Base-by-base conservation (phyloP, 2,329 filamentous ascomycete species). In the Ophiocordyceps camponoti-floridani region DNA sequence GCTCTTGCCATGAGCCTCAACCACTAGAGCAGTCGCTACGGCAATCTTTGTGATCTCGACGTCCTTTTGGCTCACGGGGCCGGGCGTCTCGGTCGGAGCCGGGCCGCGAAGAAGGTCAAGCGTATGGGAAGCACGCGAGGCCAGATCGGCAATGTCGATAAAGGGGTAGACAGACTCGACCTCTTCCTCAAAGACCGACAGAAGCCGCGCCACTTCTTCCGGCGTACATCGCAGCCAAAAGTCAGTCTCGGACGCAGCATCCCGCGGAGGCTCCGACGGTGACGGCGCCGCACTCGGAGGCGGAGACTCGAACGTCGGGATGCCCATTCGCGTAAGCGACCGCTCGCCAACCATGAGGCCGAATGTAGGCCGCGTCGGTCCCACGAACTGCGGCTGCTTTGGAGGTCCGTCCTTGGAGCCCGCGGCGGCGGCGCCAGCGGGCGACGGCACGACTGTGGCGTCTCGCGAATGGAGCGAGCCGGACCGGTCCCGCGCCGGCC, bases 111-210 rank as follows among this genome's bases (percentile, higher is more conserved):
- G 52, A 2, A 50, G 45, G 14, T 50, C 44, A 1, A 62, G 42
- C 11, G 62, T 57, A 7, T 56, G 51, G 4, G 52, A 45, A 0
- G 56, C 51, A 1, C 50, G 49, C 1, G 49, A 45, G 0, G 55
- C 51, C 1, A 61, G 52, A 8, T 58, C 53, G 3, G 48, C 48
- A 0, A 53, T 58, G 13, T 60, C 55, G 2, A 57, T 53, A 30
- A 59, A 62, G 0, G 60, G 60, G 31, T 62, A 62, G 0, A 63
- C 54, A 0, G 56, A 56, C 19, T 64, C 63, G 19, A 64, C 55
- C 40, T 65, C 62, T 37, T 66, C 63, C n/a, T 60, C 56, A 26
- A 60, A 65, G 4, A 60, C 55, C 8, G 56, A 51, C n/a, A 63
- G 48, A 28, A 64, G 54, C 27, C 60, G 50, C 0, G 52, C 45